A percentile compares a stretch with the other conserved stretches of the same genome.
Evolutionary conservation across 768 basidiomycete species (phyloP).

Genomic region (Amanita rubescens): DNA sequence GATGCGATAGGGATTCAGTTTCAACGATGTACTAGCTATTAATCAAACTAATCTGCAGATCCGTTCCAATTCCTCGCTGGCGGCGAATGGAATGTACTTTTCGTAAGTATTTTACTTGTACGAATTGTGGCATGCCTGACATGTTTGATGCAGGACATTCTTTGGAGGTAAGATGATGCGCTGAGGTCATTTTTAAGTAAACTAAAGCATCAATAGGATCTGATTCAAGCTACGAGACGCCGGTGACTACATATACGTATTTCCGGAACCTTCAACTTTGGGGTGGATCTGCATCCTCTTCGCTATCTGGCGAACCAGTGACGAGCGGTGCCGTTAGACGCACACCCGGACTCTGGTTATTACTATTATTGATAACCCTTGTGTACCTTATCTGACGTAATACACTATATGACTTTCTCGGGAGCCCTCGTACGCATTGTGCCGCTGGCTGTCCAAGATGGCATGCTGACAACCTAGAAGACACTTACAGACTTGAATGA

Average conservation of each 20-base stretch:
- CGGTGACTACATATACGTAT: slow-evolving; percentile 60
- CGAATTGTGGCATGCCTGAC: not conserved
- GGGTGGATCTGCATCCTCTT: slow-evolving; percentile 47
- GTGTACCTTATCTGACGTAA: not conserved
- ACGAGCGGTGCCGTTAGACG: slow-evolving; percentile 16
- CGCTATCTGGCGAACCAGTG: slow-evolving; percentile 28
- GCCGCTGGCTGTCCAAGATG: not conserved
- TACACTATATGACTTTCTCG: slow-evolving; percentile 67
- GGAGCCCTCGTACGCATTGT: slow-evolving; percentile 62
- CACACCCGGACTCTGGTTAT: not conserved
- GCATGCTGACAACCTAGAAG: slow-evolving; percentile 1
- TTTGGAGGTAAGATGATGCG: slow-evolving; percentile 53
- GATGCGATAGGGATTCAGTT: slow-evolving; percentile 28
- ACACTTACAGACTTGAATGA: slow-evolving; percentile 87
- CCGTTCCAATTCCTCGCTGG: slow-evolving; percentile 44
- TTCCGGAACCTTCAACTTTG: slow-evolving; percentile 69
- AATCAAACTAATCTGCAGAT: slow-evolving; percentile 57
- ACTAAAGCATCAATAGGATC: slow-evolving; percentile 34
- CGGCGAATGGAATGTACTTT: slow-evolving; percentile 68
- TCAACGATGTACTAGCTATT: slow-evolving; percentile 60
- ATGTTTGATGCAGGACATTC: slow-evolving; percentile 48
- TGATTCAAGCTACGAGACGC: slow-evolving; percentile 67
- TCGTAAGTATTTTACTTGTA: slow-evolving; percentile 42
- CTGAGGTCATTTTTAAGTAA: not conserved
- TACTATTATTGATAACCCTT: not conserved